phyloP scores from a whole-genome alignment of 352 stramenopile species.

The Pythium volutum region DNA sequence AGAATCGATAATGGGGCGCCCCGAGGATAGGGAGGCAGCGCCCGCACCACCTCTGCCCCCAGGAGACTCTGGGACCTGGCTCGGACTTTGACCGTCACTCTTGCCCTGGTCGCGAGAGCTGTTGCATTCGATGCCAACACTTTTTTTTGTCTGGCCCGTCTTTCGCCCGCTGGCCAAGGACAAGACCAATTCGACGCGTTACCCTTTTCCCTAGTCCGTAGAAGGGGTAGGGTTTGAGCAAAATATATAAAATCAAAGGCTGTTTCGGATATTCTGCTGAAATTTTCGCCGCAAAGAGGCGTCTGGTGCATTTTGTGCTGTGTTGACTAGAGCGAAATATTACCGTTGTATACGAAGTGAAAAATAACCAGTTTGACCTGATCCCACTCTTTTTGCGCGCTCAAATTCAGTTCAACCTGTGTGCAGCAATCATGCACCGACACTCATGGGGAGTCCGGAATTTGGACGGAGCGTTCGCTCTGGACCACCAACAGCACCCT shows the following conservation, averaged over 20 bases:
- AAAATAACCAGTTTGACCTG: constrained; percentile 18
- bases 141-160: constrained; percentile 5
- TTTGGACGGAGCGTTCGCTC: constrained; percentile 8
- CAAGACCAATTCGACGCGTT: constrained; percentile 19
- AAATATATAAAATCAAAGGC: constrained; percentile 20
- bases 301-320: neutral
- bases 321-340: neutral
- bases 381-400: constrained; percentile 20
- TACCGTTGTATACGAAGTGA: constrained; percentile 11
- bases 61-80: constrained; percentile 20
- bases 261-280: constrained; percentile 20
- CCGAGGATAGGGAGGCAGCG: neutral
- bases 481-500: constrained; percentile 26
- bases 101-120: constrained; percentile 10
- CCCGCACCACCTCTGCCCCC: constrained; percentile 1
- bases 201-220: constrained; percentile 18
- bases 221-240: constrained; percentile 9
- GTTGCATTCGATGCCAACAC: constrained; percentile 9
- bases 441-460: constrained; percentile 11
- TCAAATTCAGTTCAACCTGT: constrained; percentile 27
- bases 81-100: constrained; percentile 20
- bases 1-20: constrained; percentile 14
- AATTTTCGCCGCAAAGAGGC: neutral
- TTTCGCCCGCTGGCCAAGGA: constrained; percentile 9
- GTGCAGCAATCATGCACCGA: constrained; percentile 17